Evolutionary conservation across 1,139 yeast genomes (phyloP).

Genomic region (Saccharomyces hybrid): DNA sequence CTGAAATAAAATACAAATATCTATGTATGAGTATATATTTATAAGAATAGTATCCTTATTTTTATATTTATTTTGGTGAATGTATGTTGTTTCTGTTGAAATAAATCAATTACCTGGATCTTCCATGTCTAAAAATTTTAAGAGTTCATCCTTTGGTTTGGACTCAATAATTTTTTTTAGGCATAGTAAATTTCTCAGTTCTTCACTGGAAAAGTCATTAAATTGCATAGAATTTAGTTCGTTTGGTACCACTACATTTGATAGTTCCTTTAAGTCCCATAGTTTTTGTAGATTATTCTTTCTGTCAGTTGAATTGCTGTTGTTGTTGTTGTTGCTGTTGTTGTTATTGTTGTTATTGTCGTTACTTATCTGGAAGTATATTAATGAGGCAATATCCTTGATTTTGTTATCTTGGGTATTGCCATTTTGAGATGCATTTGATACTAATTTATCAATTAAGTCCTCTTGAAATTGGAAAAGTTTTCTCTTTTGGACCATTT

Average conservation of each 20-base stretch:
- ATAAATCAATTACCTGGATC: neutral
- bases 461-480: constrained; percentile 23
- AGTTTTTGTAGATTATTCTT: constrained; percentile 20
- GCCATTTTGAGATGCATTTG: constrained; percentile 3
- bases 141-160: constrained; percentile 62
- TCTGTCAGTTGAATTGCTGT: constrained; percentile 2
- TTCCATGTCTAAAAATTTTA: constrained; percentile 43
- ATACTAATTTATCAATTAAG: constrained; percentile 25
- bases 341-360: constrained; percentile 18
- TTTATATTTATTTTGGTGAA: constrained; percentile 1
- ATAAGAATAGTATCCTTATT: neutral
- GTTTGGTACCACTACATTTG: constrained; percentile 1
- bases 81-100: neutral
- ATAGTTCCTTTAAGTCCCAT: constrained; percentile 33
- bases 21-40: neutral
- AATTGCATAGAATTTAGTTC: constrained; percentile 9
- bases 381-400: constrained; percentile 18
- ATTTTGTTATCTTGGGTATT: constrained; percentile 2
- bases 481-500: constrained; percentile 17
- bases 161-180: constrained; percentile 54
- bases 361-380: constrained; percentile 19
- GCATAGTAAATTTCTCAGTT: constrained; percentile 45
- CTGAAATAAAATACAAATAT: neutral
- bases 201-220: constrained; percentile 28
- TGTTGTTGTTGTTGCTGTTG: neutral